These are phyloP conservation scores for Mercurialis annua DNA, from an alignment of 345 rosid genomes.

Conservation along the genomic window DNA sequence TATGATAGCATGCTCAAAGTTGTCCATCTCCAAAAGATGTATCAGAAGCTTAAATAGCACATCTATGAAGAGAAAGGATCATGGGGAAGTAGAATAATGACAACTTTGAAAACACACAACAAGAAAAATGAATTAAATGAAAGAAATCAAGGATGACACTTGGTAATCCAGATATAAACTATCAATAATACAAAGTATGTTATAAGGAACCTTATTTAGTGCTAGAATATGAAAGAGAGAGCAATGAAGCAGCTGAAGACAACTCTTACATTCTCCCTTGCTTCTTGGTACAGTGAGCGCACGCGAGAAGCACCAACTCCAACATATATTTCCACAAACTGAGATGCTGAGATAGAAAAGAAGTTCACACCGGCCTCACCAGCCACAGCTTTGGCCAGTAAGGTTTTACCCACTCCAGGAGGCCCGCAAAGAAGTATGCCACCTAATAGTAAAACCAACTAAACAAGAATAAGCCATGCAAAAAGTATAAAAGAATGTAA, in stretches of 20 bases:
- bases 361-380: constrained; percentile 96
- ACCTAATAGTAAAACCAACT: constrained; percentile 45
- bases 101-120: neutral
- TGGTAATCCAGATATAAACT: neutral
- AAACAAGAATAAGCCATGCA: constrained; percentile 12
- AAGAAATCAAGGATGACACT: neutral
- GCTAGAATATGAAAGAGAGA: neutral
- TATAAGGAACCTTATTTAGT: constrained; percentile 9
- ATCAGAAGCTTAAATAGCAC: neutral
- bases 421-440: constrained; percentile 96
- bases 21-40: neutral
- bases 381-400: constrained; percentile 95
- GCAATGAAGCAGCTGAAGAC: constrained; percentile 12
- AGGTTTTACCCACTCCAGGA: constrained; percentile 93
- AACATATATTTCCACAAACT: constrained; percentile 93
- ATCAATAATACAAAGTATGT: neutral
- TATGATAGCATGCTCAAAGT: neutral
- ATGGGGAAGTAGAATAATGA: neutral
- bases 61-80: neutral
- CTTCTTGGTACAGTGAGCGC: constrained; percentile 90
- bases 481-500: neutral
- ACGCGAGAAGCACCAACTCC: constrained; percentile 98
- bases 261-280: constrained; percentile 62
- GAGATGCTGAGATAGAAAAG: constrained; percentile 97
- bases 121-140: neutral